A percentile compares a stretch with the other conserved stretches of the same genome.
Conservation (phyloP, 176 grass and related monocot genomes). For the Urochloa ruziziensis region DNA sequence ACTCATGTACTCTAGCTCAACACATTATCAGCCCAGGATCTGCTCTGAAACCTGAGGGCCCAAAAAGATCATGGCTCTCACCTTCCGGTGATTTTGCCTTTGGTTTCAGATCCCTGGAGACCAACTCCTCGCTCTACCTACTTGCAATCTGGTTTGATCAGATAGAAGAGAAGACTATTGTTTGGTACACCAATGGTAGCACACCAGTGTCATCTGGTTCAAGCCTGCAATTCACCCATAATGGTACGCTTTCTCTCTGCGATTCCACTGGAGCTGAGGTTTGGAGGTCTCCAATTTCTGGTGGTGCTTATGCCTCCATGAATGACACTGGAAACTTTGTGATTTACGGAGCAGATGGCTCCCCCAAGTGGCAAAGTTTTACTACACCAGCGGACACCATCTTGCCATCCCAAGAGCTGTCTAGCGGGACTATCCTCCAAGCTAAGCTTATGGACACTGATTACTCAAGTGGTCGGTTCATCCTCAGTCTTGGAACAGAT, state of each 20-base stretch:
- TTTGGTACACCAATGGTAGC: constrained; percentile 1
- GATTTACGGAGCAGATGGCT: background rate
- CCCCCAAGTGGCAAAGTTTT: background rate
- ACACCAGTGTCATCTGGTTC: background rate
- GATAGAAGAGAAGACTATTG: background rate
- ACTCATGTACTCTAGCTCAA: background rate
- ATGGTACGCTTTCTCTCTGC: background rate
- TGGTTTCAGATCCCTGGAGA: background rate
- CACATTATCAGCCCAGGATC: background rate
- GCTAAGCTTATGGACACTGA: constrained; percentile 1
- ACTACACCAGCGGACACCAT: constrained; percentile 13
- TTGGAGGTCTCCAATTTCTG: background rate
- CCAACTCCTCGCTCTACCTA: background rate
- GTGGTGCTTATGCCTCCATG: background rate
- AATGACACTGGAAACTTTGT: constrained; percentile 10
- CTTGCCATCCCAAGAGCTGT: background rate
- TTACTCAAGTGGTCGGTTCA: constrained; percentile 10
- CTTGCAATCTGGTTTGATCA: constrained; percentile 9
- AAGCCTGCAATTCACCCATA: background rate
- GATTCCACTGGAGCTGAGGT: background rate
- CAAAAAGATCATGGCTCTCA: background rate
- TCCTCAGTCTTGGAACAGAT: background rate
- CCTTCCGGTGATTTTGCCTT: constrained; percentile 7
- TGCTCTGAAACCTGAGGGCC: background rate
- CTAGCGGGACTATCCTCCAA: background rate